Base-by-base conservation (phyloP, 2,329 filamentous ascomycete genomes). In the Alternaria longipes region DNA sequence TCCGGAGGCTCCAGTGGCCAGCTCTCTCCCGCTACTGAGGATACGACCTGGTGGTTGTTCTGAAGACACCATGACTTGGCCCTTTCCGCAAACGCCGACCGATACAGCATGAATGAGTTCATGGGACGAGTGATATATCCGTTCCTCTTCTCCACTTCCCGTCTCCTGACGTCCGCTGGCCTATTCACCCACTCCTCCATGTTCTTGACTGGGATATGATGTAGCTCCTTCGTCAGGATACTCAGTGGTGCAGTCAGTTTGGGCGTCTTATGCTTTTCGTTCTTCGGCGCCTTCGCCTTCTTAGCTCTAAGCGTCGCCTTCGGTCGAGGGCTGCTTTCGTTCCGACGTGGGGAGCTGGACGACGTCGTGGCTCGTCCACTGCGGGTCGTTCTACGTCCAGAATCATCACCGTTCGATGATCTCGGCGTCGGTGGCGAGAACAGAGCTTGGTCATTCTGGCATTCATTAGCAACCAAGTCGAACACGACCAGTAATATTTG, bases 101-200 rank as follows among this genome's bases (percentile, higher is more conserved):
- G 90, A 78, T 99, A 99, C 52, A 99, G 84, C 91, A 99, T 97
- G 82, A 98, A 99, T 1, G 92, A 94, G 78, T 99, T 99, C 90
- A 97, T 97, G 3, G 95, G 94, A 30, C 95, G 86, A 72, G 94
- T 93, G 68, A 98, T 86, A 76, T 94, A 93, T 26, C 91, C 91
- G 36, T 88, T 92, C 59, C 88, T 86, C 70, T 87, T 86, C 44
- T 88, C 85, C 9, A 90, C 88, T 77, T 97, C 93, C 56, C 83
- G 80, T 50, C 83, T 84, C 58, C 94, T 87, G 7, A 85, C 84
- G 58, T 92, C 89, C 2, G 83, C 80, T 9, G 91, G 83, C 52
- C 94, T 87, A 70, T 90, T 88, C 36, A 96, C 93, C 83, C 91
- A 97, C 26, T 84, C 83, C 54, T 90, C 87, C 81, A 97, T 97